Base-by-base conservation (phyloP, 768 basidiomycete species). In the Coprinellus micaceus region DNA sequence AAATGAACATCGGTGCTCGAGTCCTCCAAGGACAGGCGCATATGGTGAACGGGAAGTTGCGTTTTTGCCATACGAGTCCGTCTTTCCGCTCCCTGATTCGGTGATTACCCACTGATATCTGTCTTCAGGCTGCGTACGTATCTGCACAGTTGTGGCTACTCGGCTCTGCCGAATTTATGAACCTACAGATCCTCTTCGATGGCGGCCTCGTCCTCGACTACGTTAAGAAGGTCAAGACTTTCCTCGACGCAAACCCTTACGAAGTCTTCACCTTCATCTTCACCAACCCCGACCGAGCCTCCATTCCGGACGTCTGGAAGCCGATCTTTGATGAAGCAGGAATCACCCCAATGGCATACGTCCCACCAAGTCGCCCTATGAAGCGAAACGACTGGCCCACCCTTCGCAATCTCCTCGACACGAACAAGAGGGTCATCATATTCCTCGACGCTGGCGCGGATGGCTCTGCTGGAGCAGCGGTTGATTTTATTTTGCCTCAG, bases 11-110 rank as follows among this genome's bases (percentile, higher is more conserved):
- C 1, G 83, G 84, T 17, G 77, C 80, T n/a, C 76, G 83, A 0
- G 65, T 83, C n/a, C 69, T 84, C 4, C 82, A 89, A 67, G 81
- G 83, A 7, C 82, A 87, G 66, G 67, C 81, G 0, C 83, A 80
- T 63, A 52, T 77, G 73, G 63, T 63, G 43, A 59, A 74, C 52
- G 77, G 74, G 4, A 74, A 71, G 2, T 69, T 88, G 7, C 82
- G 82, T 61, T 84, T 88, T 60, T 89, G 88, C 65, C 88, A 88
- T 65, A 83, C 84, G 2, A 81, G 77, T 86, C 59, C 63, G 81
- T 72, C 2, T 6, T 33, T 6, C 33, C 33, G n/a, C 33, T 6
- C 33, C 13, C 6, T 33, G 7, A 13, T 13, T 33, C 33, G 33
- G 6, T 6, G 13, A 33, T 33, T 33, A 6, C 6, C 6, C 33